Percentiles rank a stretch among this genome's conserved stretches.
phyloP scores from a whole-genome alignment of 805 yeast genomes.

The Metschnikowia santaceciliae region DNA sequence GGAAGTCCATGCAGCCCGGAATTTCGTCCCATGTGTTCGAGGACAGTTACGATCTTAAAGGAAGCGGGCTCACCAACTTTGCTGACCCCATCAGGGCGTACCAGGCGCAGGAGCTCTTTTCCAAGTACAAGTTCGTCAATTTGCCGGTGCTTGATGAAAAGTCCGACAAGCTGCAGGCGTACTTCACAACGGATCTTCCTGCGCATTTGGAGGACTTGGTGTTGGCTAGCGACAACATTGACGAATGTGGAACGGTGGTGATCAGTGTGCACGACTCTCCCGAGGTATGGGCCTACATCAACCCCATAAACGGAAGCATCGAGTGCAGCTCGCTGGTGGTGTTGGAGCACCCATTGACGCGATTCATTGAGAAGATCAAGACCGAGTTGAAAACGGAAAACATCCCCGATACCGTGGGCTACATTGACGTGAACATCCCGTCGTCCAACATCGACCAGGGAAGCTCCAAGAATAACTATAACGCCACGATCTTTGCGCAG shows the following conservation, averaged over 20 bases:
- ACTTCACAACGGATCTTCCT: constrained; percentile 41
- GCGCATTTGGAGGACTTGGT: constrained; percentile 58
- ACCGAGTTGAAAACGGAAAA: constrained; percentile 30
- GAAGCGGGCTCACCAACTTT: constrained; percentile 44
- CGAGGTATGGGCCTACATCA: constrained; percentile 83
- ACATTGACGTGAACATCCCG: constrained; percentile 82
- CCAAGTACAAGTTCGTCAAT: constrained; percentile 54
- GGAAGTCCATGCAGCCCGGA: constrained; percentile 82
- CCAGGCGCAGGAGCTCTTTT: constrained; percentile 58
- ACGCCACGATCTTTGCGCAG: constrained; percentile 65
- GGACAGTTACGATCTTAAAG: constrained; percentile 36
- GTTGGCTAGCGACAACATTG: constrained; percentile 67
- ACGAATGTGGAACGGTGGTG: constrained; percentile 58
- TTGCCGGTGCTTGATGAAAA: constrained; percentile 55
- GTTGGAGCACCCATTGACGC: constrained; percentile 63
- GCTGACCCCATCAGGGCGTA: constrained; percentile 72
- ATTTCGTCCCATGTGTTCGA: constrained; percentile 37
- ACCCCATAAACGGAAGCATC: constrained; percentile 74
- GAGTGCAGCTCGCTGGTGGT: constrained; percentile 70
- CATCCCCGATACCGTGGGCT: constrained; percentile 49
- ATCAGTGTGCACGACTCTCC: constrained; percentile 87
- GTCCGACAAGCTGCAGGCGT: constrained; percentile 13
- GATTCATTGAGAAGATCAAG: constrained; percentile 55
- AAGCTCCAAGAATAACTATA: constrained; percentile 31
- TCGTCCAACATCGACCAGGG: constrained; percentile 22